A percentile compares a stretch with the other conserved stretches of the same genome.
phyloP scores from a whole-genome alignment of 192 early-diverging fungal species.

The Fimicolochytrium jonesii region DNA sequence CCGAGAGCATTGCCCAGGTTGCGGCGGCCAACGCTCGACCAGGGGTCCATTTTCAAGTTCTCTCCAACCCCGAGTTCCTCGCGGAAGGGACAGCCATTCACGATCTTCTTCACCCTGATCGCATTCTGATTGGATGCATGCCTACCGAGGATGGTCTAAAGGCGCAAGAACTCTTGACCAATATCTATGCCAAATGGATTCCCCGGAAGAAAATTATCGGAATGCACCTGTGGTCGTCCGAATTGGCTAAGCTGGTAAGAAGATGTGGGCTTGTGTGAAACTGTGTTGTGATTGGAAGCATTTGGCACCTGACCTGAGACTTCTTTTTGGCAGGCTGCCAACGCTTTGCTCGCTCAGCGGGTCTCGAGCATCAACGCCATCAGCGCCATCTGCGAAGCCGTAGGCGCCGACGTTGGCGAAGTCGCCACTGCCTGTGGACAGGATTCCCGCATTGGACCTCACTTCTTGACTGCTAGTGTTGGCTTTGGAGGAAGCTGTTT shows the following conservation, averaged over 20 bases:
- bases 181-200: constrained; percentile 79
- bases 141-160: constrained; percentile 61
- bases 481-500: constrained; percentile 93
- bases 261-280: neutral
- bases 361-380: constrained; percentile 88
- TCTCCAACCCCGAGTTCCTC: constrained; percentile 94
- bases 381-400: constrained; percentile 83
- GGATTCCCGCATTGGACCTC: constrained; percentile 77
- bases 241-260: constrained; percentile 78
- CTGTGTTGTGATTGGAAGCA: neutral
- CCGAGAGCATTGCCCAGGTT: constrained; percentile 70
- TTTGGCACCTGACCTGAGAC: too few relatives aligned
- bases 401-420: constrained; percentile 80
- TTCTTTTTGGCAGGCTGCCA: constrained; percentile 59
- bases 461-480: constrained; percentile 82
- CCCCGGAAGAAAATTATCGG: constrained; percentile 76
- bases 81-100: constrained; percentile 84
- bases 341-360: constrained; percentile 87
- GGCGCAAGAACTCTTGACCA: constrained; percentile 66
- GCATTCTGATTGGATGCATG: constrained; percentile 78
- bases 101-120: constrained; percentile 77
- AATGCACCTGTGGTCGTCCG: constrained; percentile 85
- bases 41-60: constrained; percentile 71
- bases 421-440: constrained; percentile 81
- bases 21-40: constrained; percentile 64